Conservation (phyloP, 1,284 basidiomycete species). For the Ustilago cynodontis region DNA sequence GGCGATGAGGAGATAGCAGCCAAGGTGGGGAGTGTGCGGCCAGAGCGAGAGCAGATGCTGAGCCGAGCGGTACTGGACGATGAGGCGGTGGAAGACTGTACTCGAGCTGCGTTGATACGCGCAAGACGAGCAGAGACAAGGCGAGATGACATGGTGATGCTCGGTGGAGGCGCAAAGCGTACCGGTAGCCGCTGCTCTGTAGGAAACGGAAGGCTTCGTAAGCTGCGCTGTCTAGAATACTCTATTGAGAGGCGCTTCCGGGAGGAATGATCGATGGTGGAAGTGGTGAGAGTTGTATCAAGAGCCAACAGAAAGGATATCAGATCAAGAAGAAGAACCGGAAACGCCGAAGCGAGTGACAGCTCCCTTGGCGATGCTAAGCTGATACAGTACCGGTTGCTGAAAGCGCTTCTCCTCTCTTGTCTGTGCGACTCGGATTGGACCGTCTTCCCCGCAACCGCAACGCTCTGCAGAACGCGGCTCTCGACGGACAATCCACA, state of each 20-base stretch:
- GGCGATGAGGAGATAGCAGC: not conserved
- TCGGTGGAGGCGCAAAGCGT: not conserved
- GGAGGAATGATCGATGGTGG: slow-evolving; percentile 1
- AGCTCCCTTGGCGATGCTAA: slow-evolving; percentile 8
- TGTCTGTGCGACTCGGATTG: not conserved
- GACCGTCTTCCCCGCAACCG: slow-evolving; percentile 43
- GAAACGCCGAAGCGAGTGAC: slow-evolving; percentile 30
- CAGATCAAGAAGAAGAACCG: slow-evolving; percentile 11
- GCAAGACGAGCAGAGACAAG: slow-evolving; percentile 40
- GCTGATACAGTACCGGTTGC: slow-evolving; percentile 8
- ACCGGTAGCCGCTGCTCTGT: not conserved
- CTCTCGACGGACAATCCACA: slow-evolving; percentile 1
- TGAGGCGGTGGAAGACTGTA: slow-evolving; percentile 11
- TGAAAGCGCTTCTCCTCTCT: slow-evolving; percentile 9
- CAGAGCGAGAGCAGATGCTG: slow-evolving; percentile 13
- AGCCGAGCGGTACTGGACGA: slow-evolving; percentile 24
- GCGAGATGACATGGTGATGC: slow-evolving; percentile 39
- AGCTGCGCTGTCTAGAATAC: too few relatives aligned
- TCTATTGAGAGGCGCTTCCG: not conserved
- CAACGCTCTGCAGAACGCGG: not conserved
- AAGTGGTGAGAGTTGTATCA: not conserved
- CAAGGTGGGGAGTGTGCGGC: not conserved
- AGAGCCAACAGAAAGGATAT: not conserved
- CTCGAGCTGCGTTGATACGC: slow-evolving; percentile 44
- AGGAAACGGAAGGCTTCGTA: too few relatives aligned